Base-by-base conservation (phyloP, 129 eudicot species). In the Dittrichia graveolens region DNA sequence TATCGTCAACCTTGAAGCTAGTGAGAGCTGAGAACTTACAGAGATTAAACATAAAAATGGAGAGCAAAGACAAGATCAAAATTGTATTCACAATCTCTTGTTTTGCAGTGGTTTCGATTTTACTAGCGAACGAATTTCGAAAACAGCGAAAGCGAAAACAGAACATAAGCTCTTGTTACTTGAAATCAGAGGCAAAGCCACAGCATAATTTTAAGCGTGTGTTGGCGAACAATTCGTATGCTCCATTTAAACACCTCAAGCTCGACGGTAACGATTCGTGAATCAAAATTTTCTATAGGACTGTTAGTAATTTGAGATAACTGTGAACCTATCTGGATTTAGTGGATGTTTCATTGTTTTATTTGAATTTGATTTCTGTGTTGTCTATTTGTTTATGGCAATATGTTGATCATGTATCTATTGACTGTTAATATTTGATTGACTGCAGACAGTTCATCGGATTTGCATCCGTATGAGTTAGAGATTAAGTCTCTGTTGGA, bases 211-310 rank as follows among this genome's bases (percentile, higher is more conserved):
- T 91, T 67, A 89, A 89, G 64, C 88, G 96, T 39, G 91, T 91
- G 12, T 64, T 88, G 64, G 94, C 93, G 9, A 94, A 89, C 38
- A 91, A 88, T 52, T 91, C 97, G 0, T 91, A 88, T 76, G 57
- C 93, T 52, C 87, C 81, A 1, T 91, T 91, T 82, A 91, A 80
- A 68, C 97, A 88, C 66, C 83, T 88, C 67, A 88, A 85, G 78
- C 87, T 78, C 72, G 39, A 63, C 12, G 77, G 77, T 79, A 82
- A 64, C 44, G 10, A 48, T 48, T 78, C 14, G 2, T 35, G 2
- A 46, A 56, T 50, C 7, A 5, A 10, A 11, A 39, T 46, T n/a
- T 67, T 48, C 60, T 73, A 12, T 52, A 41, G 31, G 24, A 55
- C 6, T 68, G 6, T 58, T 49, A 7, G 13, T 19, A 15, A 24